A percentile compares a stretch with the other conserved stretches of the same genome.
Conservation (phyloP, 2,329 filamentous ascomycete genomes). For the Ophiocordyceps camponoti-floridani region DNA sequence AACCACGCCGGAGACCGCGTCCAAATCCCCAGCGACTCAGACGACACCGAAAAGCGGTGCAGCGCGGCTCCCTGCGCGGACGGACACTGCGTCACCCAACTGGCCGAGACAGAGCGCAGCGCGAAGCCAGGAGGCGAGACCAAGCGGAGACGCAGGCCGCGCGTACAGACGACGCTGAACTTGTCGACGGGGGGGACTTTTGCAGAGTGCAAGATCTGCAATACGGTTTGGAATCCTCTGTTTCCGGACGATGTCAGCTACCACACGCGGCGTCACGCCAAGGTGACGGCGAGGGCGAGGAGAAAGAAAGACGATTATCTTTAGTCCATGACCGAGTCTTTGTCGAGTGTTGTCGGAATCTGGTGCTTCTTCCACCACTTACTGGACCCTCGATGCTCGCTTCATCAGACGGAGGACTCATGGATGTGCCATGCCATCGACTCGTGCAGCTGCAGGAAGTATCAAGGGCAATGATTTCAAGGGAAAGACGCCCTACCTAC, state of each 20-base stretch:
- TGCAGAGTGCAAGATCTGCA: constrained; percentile 22
- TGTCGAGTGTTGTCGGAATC: neutral
- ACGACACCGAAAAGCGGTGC: too few relatives aligned
- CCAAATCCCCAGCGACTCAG: too few relatives aligned
- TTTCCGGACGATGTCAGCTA: constrained; percentile 24
- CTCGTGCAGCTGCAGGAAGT: too few relatives aligned
- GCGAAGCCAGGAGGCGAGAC: neutral
- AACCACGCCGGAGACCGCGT: too few relatives aligned
- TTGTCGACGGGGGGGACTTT: constrained; percentile 22
- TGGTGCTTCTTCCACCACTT: too few relatives aligned
- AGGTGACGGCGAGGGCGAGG: constrained; percentile 11
- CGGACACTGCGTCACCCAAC: neutral
- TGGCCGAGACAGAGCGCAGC: neutral
- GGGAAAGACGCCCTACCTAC: too few relatives aligned
- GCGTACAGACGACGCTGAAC: constrained; percentile 25
- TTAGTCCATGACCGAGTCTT: neutral
- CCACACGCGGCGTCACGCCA: constrained; percentile 20
- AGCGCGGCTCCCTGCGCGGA: too few relatives aligned
- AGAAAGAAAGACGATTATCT: neutral
- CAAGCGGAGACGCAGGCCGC: constrained; percentile 3
- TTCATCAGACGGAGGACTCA: too few relatives aligned
- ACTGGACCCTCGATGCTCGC: too few relatives aligned
- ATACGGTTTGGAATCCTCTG: constrained; percentile 25
- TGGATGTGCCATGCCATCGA: too few relatives aligned
- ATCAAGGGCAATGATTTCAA: too few relatives aligned